Evolutionary conservation across 805 yeast genomes (phyloP).

Genomic region (Pichia gijzeniarum): DNA sequence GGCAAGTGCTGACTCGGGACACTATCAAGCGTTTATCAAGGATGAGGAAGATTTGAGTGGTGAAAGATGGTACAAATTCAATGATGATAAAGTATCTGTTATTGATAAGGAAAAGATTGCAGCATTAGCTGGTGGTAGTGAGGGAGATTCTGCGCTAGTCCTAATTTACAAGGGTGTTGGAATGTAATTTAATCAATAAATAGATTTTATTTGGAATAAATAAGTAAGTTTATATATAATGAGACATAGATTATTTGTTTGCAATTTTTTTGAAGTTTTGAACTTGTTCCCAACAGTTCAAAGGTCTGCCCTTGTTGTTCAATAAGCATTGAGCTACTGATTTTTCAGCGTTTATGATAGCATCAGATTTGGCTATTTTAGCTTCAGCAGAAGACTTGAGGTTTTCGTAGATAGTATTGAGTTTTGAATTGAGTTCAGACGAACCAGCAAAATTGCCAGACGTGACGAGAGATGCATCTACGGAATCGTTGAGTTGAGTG

Average conservation of each 20-base stretch:
- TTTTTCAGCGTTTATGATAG: conserved; percentile 40
- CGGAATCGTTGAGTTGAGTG: no score
- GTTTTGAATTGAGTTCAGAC: conserved; percentile 25
- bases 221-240: neutral
- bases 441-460: conserved; percentile 16
- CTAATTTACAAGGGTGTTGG: conserved; percentile 82
- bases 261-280: conserved; percentile 59
- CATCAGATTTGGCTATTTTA: conserved; percentile 31
- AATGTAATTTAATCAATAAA: conserved; percentile 27
- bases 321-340: conserved; percentile 54
- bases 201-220: no score
- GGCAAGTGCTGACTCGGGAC: conserved; percentile 94
- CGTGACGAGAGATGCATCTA: conserved; percentile 23
- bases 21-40: conserved; percentile 83
- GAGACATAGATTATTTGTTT: conserved; percentile 1
- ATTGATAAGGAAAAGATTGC: conserved; percentile 83
- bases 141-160: conserved; percentile 90
- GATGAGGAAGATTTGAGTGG: conserved; percentile 60
- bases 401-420: conserved; percentile 32
- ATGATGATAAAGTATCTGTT: conserved; percentile 79
- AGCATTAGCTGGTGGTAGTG: conserved; percentile 93
- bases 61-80: conserved; percentile 88
- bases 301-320: conserved; percentile 54
- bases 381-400: conserved; percentile 27
- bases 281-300: conserved; percentile 81